Conservation (phyloP, 2,329 filamentous ascomycete genomes). For the Sporothrix schenckii region DNA sequence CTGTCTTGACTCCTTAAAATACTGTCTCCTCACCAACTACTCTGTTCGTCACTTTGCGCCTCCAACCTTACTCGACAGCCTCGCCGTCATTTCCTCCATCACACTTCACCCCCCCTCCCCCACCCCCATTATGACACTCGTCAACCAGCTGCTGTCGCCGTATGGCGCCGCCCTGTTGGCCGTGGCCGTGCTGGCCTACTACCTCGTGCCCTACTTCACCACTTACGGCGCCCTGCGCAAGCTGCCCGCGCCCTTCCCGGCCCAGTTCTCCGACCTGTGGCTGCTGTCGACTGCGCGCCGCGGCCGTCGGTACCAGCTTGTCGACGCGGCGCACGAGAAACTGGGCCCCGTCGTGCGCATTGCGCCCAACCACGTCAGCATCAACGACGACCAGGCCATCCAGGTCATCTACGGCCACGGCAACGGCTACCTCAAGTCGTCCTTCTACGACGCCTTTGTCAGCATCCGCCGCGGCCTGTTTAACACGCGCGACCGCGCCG, state of each 20-base stretch:
- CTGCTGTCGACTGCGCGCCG: conserved; percentile 67
- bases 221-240: conserved; percentile 55
- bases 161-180: conserved; percentile 53
- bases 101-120: no score
- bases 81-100: no score
- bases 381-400: conserved; percentile 80
- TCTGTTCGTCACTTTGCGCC: no score
- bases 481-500: conserved; percentile 79
- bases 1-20: neutral
- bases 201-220: conserved; percentile 62
- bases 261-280: conserved; percentile 77
- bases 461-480: conserved; percentile 84
- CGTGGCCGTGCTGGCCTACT: conserved; percentile 56
- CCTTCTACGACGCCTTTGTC: conserved; percentile 88
- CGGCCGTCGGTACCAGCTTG: conserved; percentile 64
- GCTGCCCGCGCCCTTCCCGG: conserved; percentile 66
- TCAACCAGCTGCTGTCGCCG: conserved; percentile 46
- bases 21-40: neutral
- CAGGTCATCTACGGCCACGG: conserved; percentile 76
- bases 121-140: conserved; percentile 29
- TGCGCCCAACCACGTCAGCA: conserved; percentile 79
- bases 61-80: neutral
- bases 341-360: conserved; percentile 80
- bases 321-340: conserved; percentile 75
- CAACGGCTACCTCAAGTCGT: conserved; percentile 74